Conservation (phyloP, 768 basidiomycete species). For the Boletus subparvulus region DNA sequence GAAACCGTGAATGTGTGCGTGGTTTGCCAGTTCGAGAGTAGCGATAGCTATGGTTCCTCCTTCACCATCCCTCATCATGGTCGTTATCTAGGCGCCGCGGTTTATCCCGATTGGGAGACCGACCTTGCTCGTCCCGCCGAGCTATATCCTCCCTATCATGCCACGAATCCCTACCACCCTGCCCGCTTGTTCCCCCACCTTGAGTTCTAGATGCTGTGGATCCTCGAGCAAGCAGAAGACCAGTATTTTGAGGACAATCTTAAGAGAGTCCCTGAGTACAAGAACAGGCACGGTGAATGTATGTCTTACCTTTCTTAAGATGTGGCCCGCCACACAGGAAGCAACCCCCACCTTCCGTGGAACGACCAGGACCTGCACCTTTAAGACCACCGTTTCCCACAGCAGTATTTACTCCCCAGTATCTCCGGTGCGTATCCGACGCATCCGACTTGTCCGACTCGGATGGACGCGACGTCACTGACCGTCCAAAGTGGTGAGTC, state of each 20-base stretch:
- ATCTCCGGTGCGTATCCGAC: no score
- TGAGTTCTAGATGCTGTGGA: slow-evolving; percentile 22
- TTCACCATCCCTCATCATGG: slow-evolving; percentile 18
- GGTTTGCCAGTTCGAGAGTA: slow-evolving; percentile 19
- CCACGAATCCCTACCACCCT: slow-evolving; percentile 40
- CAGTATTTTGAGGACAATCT: slow-evolving; percentile 56
- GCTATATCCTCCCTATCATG: slow-evolving; percentile 27
- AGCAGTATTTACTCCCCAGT: slow-evolving; percentile 56
- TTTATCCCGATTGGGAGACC: slow-evolving; percentile 23
- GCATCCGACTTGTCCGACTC: no score
- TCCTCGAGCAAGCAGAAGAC: slow-evolving; percentile 32
- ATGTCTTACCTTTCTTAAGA: slow-evolving; percentile 73
- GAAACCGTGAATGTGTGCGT: slow-evolving; percentile 33
- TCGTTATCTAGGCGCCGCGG: slow-evolving; percentile 25
- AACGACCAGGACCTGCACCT: slow-evolving; percentile 51
- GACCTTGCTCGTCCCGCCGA: slow-evolving; percentile 16
- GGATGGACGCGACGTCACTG: no score
- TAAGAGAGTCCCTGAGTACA: slow-evolving; percentile 6
- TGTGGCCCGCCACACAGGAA: slow-evolving; percentile 95
- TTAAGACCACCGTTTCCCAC: slow-evolving; percentile 61
- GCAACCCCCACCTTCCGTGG: slow-evolving; percentile 67
- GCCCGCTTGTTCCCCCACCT: slow-evolving; percentile 31
- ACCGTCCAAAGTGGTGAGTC: no score
- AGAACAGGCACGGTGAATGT: not conserved
- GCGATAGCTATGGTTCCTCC: slow-evolving; percentile 16